A percentile compares a stretch with the other conserved stretches of the same genome.
Conservation (phyloP, 1,284 basidiomycete genomes). For the Boletus subluridellus region DNA sequence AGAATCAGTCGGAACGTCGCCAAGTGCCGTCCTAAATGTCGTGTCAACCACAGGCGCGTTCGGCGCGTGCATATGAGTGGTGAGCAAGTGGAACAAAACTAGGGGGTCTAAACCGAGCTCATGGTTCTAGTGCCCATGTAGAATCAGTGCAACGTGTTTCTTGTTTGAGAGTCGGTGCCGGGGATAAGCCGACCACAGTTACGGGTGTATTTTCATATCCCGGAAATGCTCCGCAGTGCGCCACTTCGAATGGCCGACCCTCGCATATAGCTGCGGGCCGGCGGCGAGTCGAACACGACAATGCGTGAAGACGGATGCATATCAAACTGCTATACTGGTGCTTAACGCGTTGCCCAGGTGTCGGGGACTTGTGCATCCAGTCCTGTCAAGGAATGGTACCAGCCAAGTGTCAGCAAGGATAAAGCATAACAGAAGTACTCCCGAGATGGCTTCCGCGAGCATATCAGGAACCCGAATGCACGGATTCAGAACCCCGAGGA, state of each 20-base stretch:
- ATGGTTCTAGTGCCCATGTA: not conserved
- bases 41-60: not conserved
- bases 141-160: not conserved
- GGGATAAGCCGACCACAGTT: slow-evolving; percentile 2
- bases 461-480: slow-evolving; percentile 2
- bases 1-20: no score
- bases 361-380: not conserved
- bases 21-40: not conserved
- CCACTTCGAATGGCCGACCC: slow-evolving; percentile 11
- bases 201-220: slow-evolving; percentile 12
- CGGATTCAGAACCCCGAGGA: not conserved
- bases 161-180: not conserved
- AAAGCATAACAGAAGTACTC: not conserved
- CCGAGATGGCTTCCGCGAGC: not conserved
- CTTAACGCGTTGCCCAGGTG: not conserved
- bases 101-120: not conserved
- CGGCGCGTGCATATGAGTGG: not conserved
- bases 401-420: not conserved
- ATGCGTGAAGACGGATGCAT: not conserved
- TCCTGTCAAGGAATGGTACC: not conserved
- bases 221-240: slow-evolving; percentile 16
- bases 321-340: not conserved
- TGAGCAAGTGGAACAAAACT: not conserved
- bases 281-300: not conserved
- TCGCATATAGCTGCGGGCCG: not conserved